Evolutionary conservation across 2,329 filamentous ascomycete species (phyloP).

Genomic region (Ciborinia camelliae): DNA sequence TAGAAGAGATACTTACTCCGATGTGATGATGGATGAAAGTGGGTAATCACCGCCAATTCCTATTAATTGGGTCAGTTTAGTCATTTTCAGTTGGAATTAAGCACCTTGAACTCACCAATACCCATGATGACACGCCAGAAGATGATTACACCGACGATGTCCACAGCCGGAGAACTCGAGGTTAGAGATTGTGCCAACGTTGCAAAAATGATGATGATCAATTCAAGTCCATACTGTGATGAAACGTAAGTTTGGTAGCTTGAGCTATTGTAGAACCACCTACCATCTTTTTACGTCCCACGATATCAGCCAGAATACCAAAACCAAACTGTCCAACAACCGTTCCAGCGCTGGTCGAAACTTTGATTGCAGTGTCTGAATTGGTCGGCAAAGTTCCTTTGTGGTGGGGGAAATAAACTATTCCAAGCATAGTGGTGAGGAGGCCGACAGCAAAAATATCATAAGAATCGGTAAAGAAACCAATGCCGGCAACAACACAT

Average conservation of each 20-base stretch:
- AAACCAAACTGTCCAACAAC: slow-evolving; percentile 79
- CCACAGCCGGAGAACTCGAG: slow-evolving; percentile 57
- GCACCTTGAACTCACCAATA: slow-evolving; percentile 26
- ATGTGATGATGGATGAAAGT: slow-evolving; percentile 78
- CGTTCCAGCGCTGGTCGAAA: slow-evolving; percentile 76
- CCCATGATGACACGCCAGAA: slow-evolving; percentile 79
- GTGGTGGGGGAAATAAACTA: slow-evolving; percentile 26
- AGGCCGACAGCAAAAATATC: slow-evolving; percentile 57
- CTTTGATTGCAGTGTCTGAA: slow-evolving; percentile 78
- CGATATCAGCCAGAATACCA: slow-evolving; percentile 69
- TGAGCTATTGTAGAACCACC: neutral
- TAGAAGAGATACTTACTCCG: slow-evolving; percentile 47
- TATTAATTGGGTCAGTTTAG: slow-evolving; percentile 41
- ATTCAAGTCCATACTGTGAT: slow-evolving; percentile 64
- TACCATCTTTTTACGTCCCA: slow-evolving; percentile 66
- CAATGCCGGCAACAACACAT: slow-evolving; percentile 69
- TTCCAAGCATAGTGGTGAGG: slow-evolving; percentile 51
- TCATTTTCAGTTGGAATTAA: neutral
- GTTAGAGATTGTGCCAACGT: slow-evolving; percentile 68
- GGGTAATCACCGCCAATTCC: slow-evolving; percentile 79
- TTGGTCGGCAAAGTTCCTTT: slow-evolving; percentile 57
- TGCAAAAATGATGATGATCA: slow-evolving; percentile 75
- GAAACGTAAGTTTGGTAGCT: neutral
- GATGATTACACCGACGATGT: slow-evolving; percentile 63
- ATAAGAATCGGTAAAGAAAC: slow-evolving; percentile 84